Base-by-base conservation (phyloP, 108 stramenopile genomes). In the Skeletonema tropicum region DNA sequence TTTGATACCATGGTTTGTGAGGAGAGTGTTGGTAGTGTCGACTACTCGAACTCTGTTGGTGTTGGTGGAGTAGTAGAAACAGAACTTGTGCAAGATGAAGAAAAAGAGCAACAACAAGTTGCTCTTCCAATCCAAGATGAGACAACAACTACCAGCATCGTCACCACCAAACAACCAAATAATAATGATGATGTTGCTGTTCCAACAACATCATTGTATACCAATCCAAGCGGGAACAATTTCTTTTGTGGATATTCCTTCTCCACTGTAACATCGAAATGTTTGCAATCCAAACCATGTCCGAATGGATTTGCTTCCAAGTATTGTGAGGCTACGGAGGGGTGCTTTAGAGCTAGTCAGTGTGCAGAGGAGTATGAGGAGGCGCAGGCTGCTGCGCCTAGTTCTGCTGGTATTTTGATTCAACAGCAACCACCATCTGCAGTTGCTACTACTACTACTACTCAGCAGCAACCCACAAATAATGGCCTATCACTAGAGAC, bases 141-240 rank as follows among this genome's bases (percentile, higher is more conserved):
- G 26, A 29, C 2, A 29, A 1, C 26, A 1, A 39, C 11, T 9
- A 39, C 10, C 11, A 49, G 5, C 48, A 38, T 41, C 14, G 0
- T 49, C 1, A 26, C 30, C 2, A 39, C 42, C 14, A 42, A 21
- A 23, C 13, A 59, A 58, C 38, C 6, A 38, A 23, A 32, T 32
- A 63, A 6, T 33, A 23, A 1, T 2, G 49, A 1, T 25, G 26
- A 1, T 29, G 26, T 1, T 29, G 26, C 2, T 29, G 26, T 29
- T 29, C 26, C 26, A 29, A 1, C 26, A 29, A 1, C 46, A 33
- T 14, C 58, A 38, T 23, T 66, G 64, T 74, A 66, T 60, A 68
- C 65, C 26, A 80, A 80, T 52, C 80, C 80, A 19, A 52, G 23
- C 1, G 80, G 64, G 33, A 80, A 80, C 30, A 41, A 57, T 35